Evolutionary conservation across 1,284 basidiomycete species (phyloP).

Genomic region (Leccinum glutinopallens): DNA sequence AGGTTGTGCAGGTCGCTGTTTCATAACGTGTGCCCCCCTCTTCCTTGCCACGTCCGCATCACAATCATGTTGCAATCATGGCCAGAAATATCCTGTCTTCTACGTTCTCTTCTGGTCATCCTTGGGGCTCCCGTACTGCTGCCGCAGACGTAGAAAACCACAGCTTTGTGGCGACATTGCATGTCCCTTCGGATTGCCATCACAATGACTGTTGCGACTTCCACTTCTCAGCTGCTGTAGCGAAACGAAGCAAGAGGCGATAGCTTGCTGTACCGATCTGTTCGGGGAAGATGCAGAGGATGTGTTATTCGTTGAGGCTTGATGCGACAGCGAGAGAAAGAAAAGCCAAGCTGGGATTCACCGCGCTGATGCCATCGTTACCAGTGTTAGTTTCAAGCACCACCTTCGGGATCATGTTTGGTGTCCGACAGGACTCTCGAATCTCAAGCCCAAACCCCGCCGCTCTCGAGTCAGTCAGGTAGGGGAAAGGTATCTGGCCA

Average conservation of each 20-base stretch:
- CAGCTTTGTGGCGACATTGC: neutral
- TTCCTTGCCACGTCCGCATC: conserved; percentile 9
- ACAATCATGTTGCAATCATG: conserved; percentile 6
- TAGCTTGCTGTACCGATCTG: conserved; percentile 1
- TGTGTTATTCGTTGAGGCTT: neutral
- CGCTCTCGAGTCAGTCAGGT: neutral
- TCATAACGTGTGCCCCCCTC: neutral
- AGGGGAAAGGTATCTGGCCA: neutral
- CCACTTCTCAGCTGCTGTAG: neutral
- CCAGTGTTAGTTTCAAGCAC: conserved; percentile 2
- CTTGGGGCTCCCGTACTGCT: neutral
- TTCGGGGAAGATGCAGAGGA: neutral
- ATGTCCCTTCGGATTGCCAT: neutral
- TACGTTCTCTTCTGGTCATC: neutral
- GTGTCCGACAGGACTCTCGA: conserved; percentile 3
- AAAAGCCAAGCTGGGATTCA: neutral
- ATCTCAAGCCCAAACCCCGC: neutral
- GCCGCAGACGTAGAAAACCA: conserved; percentile 1
- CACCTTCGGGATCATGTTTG: conserved; percentile 5
- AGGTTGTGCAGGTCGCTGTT: conserved; percentile 1
- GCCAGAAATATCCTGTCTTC: conserved; percentile 1
- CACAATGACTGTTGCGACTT: conserved; percentile 2
- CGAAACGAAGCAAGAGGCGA: neutral
- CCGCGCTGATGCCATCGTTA: conserved; percentile 13
- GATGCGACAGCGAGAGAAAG: neutral